Conservation (phyloP, 257 asterid species). For the Primulina huaijiensis region DNA sequence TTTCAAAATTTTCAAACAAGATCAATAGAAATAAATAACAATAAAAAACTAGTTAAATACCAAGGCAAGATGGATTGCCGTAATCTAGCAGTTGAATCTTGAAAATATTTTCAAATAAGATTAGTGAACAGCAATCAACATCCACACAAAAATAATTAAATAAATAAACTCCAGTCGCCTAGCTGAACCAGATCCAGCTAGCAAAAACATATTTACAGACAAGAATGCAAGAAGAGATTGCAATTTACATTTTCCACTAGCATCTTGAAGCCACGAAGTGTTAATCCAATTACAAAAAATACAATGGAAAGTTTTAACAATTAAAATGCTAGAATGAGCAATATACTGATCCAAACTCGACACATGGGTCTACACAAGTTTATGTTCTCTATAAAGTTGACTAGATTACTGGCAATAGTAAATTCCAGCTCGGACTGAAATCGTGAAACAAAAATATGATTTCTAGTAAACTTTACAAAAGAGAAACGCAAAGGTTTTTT, state of each 20-base stretch:
- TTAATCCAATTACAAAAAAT: slow-evolving; percentile 13
- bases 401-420: neutral
- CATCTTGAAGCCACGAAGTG: slow-evolving; percentile 17
- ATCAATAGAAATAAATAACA: too few relatives aligned
- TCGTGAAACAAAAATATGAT: slow-evolving; percentile 15
- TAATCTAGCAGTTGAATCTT: neutral
- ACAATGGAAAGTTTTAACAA: slow-evolving; percentile 6
- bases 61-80: slow-evolving; percentile 1
- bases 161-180: slow-evolving; percentile 19
- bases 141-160: neutral
- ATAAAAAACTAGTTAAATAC: neutral
- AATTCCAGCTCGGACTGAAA: neutral
- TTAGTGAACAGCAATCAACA: slow-evolving; percentile 9
- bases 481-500: slow-evolving; percentile 2
- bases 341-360: slow-evolving; percentile 4
- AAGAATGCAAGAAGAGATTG: slow-evolving; percentile 1
- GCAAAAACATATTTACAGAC: slow-evolving; percentile 3
- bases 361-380: slow-evolving; percentile 6
- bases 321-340: slow-evolving; percentile 17
- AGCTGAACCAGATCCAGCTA: slow-evolving; percentile 12
- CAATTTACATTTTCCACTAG: neutral
- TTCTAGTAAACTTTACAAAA: neutral
- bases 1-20: neutral
- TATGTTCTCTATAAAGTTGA: neutral
- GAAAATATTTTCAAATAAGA: neutral